Evolutionary conservation across 371 early-diverging fungal genomes (phyloP).

Genomic region (Haplosporangium sp.): DNA sequence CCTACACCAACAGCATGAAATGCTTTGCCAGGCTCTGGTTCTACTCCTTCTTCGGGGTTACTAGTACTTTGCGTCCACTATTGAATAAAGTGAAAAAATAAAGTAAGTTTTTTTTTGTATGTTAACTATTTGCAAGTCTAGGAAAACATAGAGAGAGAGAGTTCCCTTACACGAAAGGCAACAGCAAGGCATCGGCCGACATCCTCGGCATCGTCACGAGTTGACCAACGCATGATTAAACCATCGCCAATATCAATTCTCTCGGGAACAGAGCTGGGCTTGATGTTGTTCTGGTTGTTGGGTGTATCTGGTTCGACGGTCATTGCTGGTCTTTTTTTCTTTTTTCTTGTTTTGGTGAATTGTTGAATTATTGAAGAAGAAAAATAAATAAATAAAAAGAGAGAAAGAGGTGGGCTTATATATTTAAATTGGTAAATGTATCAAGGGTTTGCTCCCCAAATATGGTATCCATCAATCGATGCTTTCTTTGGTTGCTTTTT

Average conservation of each 20-base stretch:
- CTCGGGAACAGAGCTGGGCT: not conserved
- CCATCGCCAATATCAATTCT: constrained; percentile 35
- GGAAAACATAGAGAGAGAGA: not conserved
- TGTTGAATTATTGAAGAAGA: not conserved
- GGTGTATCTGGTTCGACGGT: not conserved
- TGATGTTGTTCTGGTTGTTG: not conserved
- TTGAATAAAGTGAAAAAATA: no score
- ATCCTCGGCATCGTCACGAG: constrained; percentile 21
- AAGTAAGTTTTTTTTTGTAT: not conserved
- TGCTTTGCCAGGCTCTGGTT: constrained; percentile 8
- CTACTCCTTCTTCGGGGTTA: constrained; percentile 4
- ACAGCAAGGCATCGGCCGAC: constrained; percentile 22
- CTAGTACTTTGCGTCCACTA: constrained; percentile 12
- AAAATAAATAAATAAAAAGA: not conserved
- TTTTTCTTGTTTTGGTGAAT: not conserved
- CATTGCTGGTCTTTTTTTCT: no score
- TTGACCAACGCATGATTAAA: constrained; percentile 42
- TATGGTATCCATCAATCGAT: no score
- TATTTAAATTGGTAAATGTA: no score
- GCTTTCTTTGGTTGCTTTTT: no score
- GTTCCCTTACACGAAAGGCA: constrained; percentile 19
- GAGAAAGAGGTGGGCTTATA: not conserved
- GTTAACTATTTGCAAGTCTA: no score
- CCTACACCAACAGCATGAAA: constrained; percentile 15
- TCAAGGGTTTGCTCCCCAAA: no score